Evolutionary conservation across 805 yeast genomes (phyloP).

Genomic region (Scheffersomyces spartinae): DNA sequence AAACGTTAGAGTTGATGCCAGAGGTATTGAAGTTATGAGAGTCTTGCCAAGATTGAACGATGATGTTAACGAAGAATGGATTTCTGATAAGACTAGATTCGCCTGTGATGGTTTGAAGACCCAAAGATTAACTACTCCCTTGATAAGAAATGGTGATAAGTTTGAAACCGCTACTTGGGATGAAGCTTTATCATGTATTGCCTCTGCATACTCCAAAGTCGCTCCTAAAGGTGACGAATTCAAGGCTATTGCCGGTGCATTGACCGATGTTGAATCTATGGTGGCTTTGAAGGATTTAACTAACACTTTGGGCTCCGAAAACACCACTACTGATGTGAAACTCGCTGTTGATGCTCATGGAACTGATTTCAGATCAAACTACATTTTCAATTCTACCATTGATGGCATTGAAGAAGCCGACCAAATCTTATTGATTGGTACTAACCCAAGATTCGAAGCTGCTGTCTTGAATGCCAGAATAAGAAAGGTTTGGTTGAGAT

Average conservation of each 20-base stretch:
- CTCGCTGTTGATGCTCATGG: slow-evolving; percentile 50
- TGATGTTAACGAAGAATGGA: slow-evolving; percentile 86
- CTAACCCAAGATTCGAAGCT: slow-evolving; percentile 86
- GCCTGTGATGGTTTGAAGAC: slow-evolving; percentile 80
- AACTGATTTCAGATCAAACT: slow-evolving; percentile 66
- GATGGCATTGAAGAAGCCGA: slow-evolving; percentile 78
- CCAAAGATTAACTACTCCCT: slow-evolving; percentile 75
- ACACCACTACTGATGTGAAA: slow-evolving; percentile 60
- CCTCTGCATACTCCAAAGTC: slow-evolving; percentile 44
- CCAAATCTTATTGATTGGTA: slow-evolving; percentile 67
- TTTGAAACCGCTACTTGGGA: slow-evolving; percentile 80
- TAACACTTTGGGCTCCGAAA: slow-evolving; percentile 71
- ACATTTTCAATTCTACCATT: slow-evolving; percentile 68
- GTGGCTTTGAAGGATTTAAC: slow-evolving; percentile 73
- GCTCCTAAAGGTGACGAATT: slow-evolving; percentile 58
- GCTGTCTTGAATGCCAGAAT: slow-evolving; percentile 78
- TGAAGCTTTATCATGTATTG: slow-evolving; percentile 63
- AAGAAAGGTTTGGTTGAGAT: slow-evolving; percentile 68
- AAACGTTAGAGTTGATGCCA: slow-evolving; percentile 71
- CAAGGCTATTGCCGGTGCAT: slow-evolving; percentile 74
- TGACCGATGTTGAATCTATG: slow-evolving; percentile 72
- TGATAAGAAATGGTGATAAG: slow-evolving; percentile 55
- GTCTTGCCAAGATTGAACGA: slow-evolving; percentile 79
- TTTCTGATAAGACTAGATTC: slow-evolving; percentile 76
- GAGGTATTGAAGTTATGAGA: slow-evolving; percentile 83